phyloP scores from a whole-genome alignment of 2,329 filamentous ascomycete genomes.

The Aspergillus fijiensis region DNA sequence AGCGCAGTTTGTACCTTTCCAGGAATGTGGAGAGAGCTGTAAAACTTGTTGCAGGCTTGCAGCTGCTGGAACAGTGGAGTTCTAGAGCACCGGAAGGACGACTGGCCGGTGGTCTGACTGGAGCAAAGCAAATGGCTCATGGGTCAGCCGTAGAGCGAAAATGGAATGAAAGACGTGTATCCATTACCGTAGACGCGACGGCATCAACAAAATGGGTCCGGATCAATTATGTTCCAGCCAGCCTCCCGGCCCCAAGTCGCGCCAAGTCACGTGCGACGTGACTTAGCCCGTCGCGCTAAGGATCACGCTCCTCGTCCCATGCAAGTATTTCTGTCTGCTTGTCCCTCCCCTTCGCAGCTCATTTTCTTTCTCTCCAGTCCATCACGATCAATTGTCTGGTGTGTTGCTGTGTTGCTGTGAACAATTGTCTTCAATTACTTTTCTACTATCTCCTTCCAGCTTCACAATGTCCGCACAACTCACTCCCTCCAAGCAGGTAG shows the following conservation, averaged over 20 bases:
- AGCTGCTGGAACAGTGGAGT: conserved; percentile 13
- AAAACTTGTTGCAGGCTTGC: background rate
- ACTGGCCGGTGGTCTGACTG: conserved; percentile 20
- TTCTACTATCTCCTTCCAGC: conserved; percentile 11
- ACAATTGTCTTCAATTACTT: conserved; percentile 9
- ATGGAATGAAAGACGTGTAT: conserved; percentile 5
- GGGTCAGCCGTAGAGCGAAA: background rate
- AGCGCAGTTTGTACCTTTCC: background rate
- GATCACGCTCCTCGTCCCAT: conserved; percentile 33
- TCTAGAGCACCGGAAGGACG: conserved; percentile 12
- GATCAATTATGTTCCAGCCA: conserved; percentile 14
- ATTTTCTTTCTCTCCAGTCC: conserved; percentile 29
- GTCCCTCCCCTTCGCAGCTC: conserved; percentile 21
- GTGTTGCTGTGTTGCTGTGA: conserved; percentile 24
- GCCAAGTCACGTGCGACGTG: conserved; percentile 41
- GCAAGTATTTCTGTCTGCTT: conserved; percentile 35
- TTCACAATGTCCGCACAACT: conserved; percentile 71
- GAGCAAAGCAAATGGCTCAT: background rate
- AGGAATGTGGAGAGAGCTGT: conserved; percentile 2
- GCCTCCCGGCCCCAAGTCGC: conserved; percentile 25
- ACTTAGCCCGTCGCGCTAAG: conserved; percentile 41
- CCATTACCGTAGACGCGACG: conserved; percentile 5
- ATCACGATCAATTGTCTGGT: conserved; percentile 14
- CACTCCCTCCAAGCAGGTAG: conserved; percentile 71
- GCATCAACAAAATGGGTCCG: conserved; percentile 7